phyloP scores from a whole-genome alignment of 2,329 filamentous ascomycete genomes.

The Grosmannia serpens region DNA sequence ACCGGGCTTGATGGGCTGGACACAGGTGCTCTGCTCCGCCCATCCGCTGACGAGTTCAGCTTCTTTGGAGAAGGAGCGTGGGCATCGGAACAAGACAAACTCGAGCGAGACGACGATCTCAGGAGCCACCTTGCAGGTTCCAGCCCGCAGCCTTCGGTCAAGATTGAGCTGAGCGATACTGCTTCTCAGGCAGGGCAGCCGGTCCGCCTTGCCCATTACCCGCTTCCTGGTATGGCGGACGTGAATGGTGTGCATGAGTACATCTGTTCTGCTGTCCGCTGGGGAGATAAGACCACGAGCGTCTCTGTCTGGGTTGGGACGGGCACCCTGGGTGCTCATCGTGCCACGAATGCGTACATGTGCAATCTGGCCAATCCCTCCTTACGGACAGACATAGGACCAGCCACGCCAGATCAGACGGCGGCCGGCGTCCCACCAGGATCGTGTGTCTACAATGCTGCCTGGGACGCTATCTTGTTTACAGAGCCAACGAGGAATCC shows the following conservation, averaged over 20 bases:
- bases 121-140: too few relatives aligned
- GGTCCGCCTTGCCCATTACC: conserved; percentile 6
- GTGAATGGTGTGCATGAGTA: conserved; percentile 6
- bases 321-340: conserved; percentile 19
- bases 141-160: too few relatives aligned
- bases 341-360: conserved; percentile 36
- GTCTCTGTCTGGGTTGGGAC: conserved; percentile 31
- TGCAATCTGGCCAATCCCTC: conserved; percentile 23
- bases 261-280: conserved; percentile 16
- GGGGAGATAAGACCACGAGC: conserved; percentile 13
- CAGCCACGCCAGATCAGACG: conserved; percentile 37
- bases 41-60: conserved; percentile 28
- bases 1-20: conserved; percentile 23
- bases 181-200: conserved; percentile 6
- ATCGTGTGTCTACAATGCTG: conserved; percentile 35
- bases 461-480: conserved; percentile 40
- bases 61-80: conserved; percentile 29
- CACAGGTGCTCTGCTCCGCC: conserved; percentile 29
- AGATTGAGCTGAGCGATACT: neutral
- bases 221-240: conserved; percentile 1
- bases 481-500: conserved; percentile 10
- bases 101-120: neutral
- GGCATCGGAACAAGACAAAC: conserved; percentile 9
- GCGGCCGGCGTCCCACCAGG: conserved; percentile 35
- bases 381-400: conserved; percentile 27